Base-by-base conservation (phyloP, 2,329 filamentous ascomycete species). In the Apiospora saccharicola region DNA sequence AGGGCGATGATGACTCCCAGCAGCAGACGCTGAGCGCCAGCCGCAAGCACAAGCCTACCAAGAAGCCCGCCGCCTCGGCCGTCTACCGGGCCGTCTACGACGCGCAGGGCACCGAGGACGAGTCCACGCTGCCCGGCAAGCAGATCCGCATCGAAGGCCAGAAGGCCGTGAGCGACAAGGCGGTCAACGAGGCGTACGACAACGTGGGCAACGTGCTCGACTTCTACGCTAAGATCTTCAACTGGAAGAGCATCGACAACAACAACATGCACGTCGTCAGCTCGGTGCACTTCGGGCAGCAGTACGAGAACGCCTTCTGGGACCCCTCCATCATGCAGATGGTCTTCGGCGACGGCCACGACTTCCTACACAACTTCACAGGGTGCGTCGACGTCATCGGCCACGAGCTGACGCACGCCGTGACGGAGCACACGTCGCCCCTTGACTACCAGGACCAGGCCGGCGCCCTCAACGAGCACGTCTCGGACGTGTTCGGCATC, bases 401-500 rank as follows among this genome's bases (percentile, higher is more conserved):
- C 3, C 88, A 90, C 74, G 88, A 90, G 75, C 80, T 90, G 26
- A 89, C 87, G 6, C 88, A 90, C 75, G 88, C 86, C 41, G 82
- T 90, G 26, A 87, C 85, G 0, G 84, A 89, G 74, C 81, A 87
- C 76, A 86, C 85, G 3, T 84, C 83, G 14, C 83, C 84, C 1
- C 83, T 90, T 12, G 80, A 85, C 69, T 90, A 90, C 76, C 75
- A 79, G n/a, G 84, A 82, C 49, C 85, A 90, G 77, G 80, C 85
- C 19, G 88, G 88, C 24, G 88, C 88, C 19, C 81, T 90, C 51
- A 90, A 90, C 73, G 88, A 90, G 78, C 86, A 88, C 74, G 75
- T 90, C 44, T 86, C 88, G 0, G 88, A 90, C 74, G 85, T 86
- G 1, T 90, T 90, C 75, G 88, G 87, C 72, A 85, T 87, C 78